These are phyloP conservation scores for Penicillium waksmanii DNA, from an alignment of 495 filamentous ascomycete species.

Conservation along the genomic window DNA sequence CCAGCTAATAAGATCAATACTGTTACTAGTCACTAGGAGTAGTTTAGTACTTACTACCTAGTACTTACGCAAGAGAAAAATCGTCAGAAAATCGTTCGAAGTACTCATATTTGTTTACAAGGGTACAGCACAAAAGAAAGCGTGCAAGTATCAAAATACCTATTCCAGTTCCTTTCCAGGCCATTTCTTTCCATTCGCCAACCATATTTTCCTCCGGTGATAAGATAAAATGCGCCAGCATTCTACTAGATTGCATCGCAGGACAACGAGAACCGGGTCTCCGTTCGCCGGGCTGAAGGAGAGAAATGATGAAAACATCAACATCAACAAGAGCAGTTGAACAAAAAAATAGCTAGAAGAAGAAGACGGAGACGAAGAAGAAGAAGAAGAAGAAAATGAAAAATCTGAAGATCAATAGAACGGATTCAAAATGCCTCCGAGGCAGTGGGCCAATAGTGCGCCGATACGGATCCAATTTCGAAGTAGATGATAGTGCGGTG, in stretches of 20 bases:
- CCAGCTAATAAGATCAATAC: no score
- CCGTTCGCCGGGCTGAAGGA: constrained; percentile 25
- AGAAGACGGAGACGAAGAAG: background rate
- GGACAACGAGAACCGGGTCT: constrained; percentile 8
- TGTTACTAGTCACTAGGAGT: no score
- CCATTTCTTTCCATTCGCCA: background rate
- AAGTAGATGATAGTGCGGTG: background rate
- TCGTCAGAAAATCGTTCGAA: background rate
- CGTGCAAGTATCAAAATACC: constrained; percentile 21
- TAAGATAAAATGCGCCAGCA: constrained; percentile 2
- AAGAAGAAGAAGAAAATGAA: background rate
- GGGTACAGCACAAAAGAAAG: constrained; percentile 10
- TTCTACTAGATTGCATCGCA: constrained; percentile 1
- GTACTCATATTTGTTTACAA: constrained; percentile 25
- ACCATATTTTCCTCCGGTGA: constrained; percentile 3
- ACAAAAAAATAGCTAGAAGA: constrained; percentile 11
- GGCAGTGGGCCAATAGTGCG: background rate
- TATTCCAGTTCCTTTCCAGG: background rate
- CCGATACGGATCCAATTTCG: background rate
- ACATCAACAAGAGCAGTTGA: constrained; percentile 4
- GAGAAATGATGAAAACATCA: background rate
- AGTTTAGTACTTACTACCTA: no score
- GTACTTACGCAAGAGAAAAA: no score
- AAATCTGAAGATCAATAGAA: background rate
- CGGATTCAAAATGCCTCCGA: background rate